These are phyloP conservation scores for Cardamine chenopodiifolia DNA, from an alignment of 345 rosid species.

Conservation along the genomic window DNA sequence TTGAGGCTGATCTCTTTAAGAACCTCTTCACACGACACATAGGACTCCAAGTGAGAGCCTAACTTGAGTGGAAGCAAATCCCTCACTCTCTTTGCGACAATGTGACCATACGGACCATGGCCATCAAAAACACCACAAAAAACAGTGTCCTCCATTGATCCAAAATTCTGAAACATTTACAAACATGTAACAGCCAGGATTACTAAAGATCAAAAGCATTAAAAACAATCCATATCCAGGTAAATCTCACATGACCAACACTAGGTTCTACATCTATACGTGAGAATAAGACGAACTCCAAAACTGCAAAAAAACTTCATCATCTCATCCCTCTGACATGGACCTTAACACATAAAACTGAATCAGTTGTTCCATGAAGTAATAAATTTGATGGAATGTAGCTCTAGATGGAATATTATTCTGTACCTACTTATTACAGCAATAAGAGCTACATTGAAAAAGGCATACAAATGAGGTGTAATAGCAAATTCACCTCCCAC, in stretches of 20 bases:
- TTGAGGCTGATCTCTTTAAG: constrained; percentile 65
- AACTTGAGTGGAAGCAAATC: constrained; percentile 86
- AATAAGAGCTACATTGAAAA: not conserved
- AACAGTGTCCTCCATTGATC: constrained; percentile 69
- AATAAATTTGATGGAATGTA: not conserved
- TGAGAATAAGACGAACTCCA: not conserved
- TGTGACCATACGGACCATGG: constrained; percentile 94
- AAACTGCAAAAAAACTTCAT: not conserved
- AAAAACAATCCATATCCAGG: not conserved
- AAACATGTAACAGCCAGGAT: constrained; percentile 4
- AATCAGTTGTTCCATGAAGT: not conserved
- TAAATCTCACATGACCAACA: constrained; percentile 4
- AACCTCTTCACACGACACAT: constrained; percentile 56
- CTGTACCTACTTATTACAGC: not conserved
- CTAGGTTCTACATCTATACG: not conserved
- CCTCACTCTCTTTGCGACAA: constrained; percentile 93
- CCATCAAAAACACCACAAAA: constrained; percentile 99
- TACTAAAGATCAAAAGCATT: constrained; percentile 10
- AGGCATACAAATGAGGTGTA: not conserved
- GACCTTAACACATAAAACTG: not conserved
- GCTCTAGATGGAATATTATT: not conserved
- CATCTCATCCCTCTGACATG: not conserved
- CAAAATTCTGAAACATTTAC: constrained; percentile 71
- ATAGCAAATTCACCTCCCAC: constrained; percentile 77
- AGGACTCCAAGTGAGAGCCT: constrained; percentile 73